These are phyloP conservation scores for Boletus hoseneyae DNA, from an alignment of 1,284 basidiomycete species.

Conservation along the genomic window DNA sequence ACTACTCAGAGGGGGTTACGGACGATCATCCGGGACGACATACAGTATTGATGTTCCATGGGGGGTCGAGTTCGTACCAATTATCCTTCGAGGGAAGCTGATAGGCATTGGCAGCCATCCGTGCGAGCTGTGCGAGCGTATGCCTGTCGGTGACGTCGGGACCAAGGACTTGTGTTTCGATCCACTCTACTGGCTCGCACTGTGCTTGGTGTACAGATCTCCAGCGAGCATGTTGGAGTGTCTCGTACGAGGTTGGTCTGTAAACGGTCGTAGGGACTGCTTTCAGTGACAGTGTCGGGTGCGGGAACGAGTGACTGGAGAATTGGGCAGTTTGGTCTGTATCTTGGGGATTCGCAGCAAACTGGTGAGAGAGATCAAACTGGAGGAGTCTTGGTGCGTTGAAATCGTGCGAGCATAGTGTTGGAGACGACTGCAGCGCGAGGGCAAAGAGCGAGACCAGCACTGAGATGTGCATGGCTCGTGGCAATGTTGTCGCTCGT, in stretches of 20 bases:
- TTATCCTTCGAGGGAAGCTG: constrained; percentile 60
- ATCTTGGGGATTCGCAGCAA: constrained; percentile 3
- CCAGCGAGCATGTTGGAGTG: constrained; percentile 49
- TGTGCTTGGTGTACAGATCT: constrained; percentile 47
- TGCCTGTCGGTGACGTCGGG: constrained; percentile 79
- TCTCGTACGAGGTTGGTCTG: constrained; percentile 52
- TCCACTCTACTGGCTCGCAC: constrained; percentile 58
- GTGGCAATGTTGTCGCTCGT: too few species aligned
- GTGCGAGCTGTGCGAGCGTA: constrained; percentile 82
- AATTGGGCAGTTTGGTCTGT: constrained; percentile 5
- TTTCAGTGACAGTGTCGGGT: constrained; percentile 37
- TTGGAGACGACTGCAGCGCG: constrained; percentile 1
- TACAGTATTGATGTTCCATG: constrained; percentile 66
- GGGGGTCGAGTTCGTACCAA: constrained; percentile 80
- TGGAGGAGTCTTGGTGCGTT: constrained; percentile 14
- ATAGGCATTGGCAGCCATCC: constrained; percentile 93
- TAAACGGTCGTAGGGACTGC: constrained; percentile 57
- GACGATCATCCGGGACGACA: constrained; percentile 28
- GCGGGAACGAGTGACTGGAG: constrained; percentile 9
- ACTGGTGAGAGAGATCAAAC: constrained; percentile 26
- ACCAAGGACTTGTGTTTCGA: constrained; percentile 47
- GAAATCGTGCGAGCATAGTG: not conserved
- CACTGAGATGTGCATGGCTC: constrained; percentile 8
- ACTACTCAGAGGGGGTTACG: constrained; percentile 6
- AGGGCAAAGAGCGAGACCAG: constrained; percentile 1